Evolutionary conservation across 768 basidiomycete species (phyloP).

Genomic region (Tylopilus felleus): DNA sequence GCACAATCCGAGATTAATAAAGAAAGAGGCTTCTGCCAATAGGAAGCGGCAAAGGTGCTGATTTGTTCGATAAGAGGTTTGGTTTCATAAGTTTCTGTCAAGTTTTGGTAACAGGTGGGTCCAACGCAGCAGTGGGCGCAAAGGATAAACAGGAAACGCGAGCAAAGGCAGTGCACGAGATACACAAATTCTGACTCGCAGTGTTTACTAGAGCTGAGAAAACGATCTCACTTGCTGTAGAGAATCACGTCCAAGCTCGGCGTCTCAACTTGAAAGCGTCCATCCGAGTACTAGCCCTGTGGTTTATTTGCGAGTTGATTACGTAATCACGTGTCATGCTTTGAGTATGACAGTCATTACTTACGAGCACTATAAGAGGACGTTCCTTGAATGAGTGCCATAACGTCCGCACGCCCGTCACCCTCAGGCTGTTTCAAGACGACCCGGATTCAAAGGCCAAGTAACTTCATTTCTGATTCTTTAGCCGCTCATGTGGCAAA

Average conservation of each 20-base stretch:
- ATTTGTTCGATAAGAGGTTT: no score
- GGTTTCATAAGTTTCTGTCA: neutral
- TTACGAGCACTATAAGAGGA: neutral
- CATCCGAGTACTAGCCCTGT: no score
- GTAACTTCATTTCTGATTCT: neutral
- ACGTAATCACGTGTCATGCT: no score
- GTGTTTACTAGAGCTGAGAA: no score
- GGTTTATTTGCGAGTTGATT: no score
- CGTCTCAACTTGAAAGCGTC: no score
- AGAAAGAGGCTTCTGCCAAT: constrained; percentile 5
- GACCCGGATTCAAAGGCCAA: neutral
- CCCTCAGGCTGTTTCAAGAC: neutral
- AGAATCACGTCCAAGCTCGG: no score
- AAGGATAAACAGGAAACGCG: neutral
- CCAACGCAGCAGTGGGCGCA: neutral
- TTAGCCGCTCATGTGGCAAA: neutral
- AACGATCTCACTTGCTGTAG: no score
- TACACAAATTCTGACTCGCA: no score
- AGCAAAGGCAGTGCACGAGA: neutral
- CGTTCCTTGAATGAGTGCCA: neutral
- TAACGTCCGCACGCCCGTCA: neutral
- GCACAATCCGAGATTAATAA: neutral
- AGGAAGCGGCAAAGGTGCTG: constrained; percentile 1
- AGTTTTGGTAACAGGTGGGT: neutral
- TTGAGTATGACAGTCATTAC: no score